These are phyloP conservation scores for Diaporthe caulivora DNA, from an alignment of 2,329 filamentous ascomycete genomes.

Conservation along the genomic window DNA sequence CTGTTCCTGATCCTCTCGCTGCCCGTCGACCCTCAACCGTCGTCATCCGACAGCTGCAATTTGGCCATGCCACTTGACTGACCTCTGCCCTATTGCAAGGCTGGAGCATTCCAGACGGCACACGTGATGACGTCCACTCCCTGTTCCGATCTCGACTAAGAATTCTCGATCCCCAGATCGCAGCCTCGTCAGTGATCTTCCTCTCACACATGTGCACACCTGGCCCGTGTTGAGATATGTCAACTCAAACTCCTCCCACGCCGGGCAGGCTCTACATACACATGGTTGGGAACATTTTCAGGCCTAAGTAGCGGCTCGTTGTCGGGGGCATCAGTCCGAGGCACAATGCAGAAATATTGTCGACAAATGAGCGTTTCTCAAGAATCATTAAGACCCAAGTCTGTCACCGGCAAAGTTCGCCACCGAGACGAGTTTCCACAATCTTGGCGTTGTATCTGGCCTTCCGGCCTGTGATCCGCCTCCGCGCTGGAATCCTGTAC, in stretches of 20 bases:
- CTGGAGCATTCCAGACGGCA: slow-evolving; percentile 26
- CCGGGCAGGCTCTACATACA: background rate
- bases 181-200: slow-evolving; percentile 5
- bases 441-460: background rate
- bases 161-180: slow-evolving; percentile 4
- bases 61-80: background rate
- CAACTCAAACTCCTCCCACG: background rate
- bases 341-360: background rate
- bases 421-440: slow-evolving; percentile 9
- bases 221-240: background rate
- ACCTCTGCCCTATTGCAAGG: slow-evolving; percentile 28
- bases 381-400: background rate
- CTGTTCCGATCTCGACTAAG: background rate
- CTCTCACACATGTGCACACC: background rate
- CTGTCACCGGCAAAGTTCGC: background rate
- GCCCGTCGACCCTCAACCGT: background rate
- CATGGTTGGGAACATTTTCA: background rate
- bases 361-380: background rate
- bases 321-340: background rate
- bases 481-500: background rate
- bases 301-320: background rate
- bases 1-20: background rate
- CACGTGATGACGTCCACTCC: slow-evolving; percentile 30
- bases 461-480: slow-evolving; percentile 22
- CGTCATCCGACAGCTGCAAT: background rate